These are phyloP conservation scores for Beta lomatogona DNA, from an alignment of 179 eudicot species.

Conservation along the genomic window DNA sequence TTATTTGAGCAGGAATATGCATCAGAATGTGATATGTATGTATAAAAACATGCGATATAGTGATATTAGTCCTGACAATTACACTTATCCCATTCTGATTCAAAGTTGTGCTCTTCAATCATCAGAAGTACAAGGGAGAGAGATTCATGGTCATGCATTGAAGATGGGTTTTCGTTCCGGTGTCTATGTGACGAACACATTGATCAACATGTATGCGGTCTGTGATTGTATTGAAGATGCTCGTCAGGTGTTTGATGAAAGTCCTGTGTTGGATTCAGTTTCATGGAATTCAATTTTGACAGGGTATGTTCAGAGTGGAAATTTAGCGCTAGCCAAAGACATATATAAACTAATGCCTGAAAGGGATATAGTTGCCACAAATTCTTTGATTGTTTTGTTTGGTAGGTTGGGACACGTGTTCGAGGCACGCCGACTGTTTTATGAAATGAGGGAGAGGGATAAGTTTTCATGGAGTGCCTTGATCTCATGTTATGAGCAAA, in stretches of 20 bases:
- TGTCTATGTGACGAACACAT: constrained; percentile 56
- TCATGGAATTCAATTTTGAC: constrained; percentile 36
- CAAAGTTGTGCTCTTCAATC: constrained; percentile 44
- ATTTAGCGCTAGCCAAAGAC: neutral
- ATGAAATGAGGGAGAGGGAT: neutral
- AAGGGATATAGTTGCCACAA: neutral
- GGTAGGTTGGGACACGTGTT: neutral
- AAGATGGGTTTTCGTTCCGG: constrained; percentile 61
- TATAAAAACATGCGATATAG: constrained; percentile 48
- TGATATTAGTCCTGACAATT: constrained; percentile 26
- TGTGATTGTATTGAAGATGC: constrained; percentile 46
- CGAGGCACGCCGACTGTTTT: neutral
- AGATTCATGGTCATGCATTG: constrained; percentile 62
- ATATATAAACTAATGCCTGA: neutral
- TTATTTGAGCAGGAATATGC: neutral
- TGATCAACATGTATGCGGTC: constrained; percentile 58
- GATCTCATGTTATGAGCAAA: neutral
- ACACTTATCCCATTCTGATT: constrained; percentile 50
- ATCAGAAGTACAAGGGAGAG: constrained; percentile 42
- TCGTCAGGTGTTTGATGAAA: constrained; percentile 68
- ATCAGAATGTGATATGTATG: constrained; percentile 38
- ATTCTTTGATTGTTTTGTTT: neutral
- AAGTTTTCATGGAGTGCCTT: neutral
- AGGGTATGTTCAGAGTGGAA: neutral
- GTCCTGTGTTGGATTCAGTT: constrained; percentile 59